These are phyloP conservation scores for Polyporus arcularius DNA, from an alignment of 768 basidiomycete species.

Conservation along the genomic window DNA sequence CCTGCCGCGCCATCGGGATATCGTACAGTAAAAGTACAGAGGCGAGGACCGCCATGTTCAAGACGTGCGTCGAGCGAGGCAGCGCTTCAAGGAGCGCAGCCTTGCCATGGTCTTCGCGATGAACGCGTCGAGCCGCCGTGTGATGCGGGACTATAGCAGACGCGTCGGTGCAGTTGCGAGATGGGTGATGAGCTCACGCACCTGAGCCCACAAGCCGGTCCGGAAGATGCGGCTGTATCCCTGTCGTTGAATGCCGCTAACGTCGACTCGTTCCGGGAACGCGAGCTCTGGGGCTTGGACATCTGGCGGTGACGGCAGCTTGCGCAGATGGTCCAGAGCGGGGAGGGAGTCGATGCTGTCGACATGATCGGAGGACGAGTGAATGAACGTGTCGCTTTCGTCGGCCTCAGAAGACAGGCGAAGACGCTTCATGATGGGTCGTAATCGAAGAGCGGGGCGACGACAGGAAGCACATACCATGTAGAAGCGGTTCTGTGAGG, in stretches of 20 bases:
- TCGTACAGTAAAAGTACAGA: not conserved
- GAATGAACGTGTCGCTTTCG: not conserved
- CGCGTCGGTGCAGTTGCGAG: not conserved
- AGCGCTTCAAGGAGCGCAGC: not conserved
- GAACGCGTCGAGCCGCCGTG: conserved; percentile 1
- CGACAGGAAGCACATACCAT: not conserved
- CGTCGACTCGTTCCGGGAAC: conserved; percentile 1
- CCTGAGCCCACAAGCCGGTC: conserved; percentile 11
- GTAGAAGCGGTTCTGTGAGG: conserved; percentile 1
- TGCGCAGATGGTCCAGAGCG: not conserved
- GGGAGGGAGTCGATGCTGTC: not conserved
- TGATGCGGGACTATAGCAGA: conserved; percentile 1
- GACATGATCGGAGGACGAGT: not conserved
- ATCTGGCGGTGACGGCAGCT: not conserved
- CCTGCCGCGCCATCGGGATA: not conserved
- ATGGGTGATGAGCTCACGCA: not conserved
- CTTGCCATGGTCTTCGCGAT: not conserved
- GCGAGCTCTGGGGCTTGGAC: not conserved
- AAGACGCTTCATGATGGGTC: not conserved
- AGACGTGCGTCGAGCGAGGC: not conserved
- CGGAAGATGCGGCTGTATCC: conserved; percentile 16
- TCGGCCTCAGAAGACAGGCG: not conserved
- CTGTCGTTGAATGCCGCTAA: not conserved
- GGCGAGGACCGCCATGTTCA: too few relatives aligned
- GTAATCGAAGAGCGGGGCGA: not conserved